Percentiles rank a stretch among this genome's conserved stretches.
These are phyloP conservation scores for Asterochloris erici DNA, from an alignment of 139 green algal species.

Conservation along the genomic window DNA sequence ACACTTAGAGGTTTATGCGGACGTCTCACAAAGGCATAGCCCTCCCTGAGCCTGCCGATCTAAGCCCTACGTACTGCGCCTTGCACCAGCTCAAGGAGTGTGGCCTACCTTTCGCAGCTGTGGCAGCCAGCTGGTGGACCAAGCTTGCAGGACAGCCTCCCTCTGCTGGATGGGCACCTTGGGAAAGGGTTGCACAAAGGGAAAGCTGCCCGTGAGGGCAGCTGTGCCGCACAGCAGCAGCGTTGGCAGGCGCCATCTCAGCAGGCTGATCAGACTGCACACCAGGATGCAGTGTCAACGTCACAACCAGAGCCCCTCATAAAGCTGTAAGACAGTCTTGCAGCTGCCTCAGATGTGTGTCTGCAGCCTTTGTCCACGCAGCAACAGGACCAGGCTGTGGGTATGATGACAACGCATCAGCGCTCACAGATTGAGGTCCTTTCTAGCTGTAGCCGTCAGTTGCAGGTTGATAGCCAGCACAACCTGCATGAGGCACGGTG, in stretches of 20 bases:
- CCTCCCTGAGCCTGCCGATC: too few species aligned
- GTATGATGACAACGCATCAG: neutral
- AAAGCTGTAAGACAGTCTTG: too few species aligned
- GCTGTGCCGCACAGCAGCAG: conserved; percentile 5
- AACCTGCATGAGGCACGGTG: neutral
- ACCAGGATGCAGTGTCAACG: neutral
- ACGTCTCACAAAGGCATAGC: too few species aligned
- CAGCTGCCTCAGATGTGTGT: too few species aligned
- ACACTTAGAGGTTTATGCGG: too few species aligned
- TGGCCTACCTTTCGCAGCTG: neutral
- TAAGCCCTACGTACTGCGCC: neutral
- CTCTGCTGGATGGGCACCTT: neutral
- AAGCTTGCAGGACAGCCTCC: neutral
- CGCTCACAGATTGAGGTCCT: neutral
- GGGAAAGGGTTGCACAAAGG: conserved; percentile 2
- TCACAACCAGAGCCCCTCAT: too few species aligned
- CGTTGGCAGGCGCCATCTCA: conserved; percentile 2
- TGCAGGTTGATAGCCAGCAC: neutral
- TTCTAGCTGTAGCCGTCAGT: neutral
- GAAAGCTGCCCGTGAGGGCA: neutral
- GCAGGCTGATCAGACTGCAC: conserved; percentile 1
- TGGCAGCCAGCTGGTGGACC: neutral
- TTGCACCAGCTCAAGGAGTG: neutral
- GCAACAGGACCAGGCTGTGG: neutral
- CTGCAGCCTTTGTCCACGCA: too few species aligned